These are phyloP conservation scores for Phytophthora chlamydospora DNA, from an alignment of 352 stramenopile genomes.

Conservation along the genomic window DNA sequence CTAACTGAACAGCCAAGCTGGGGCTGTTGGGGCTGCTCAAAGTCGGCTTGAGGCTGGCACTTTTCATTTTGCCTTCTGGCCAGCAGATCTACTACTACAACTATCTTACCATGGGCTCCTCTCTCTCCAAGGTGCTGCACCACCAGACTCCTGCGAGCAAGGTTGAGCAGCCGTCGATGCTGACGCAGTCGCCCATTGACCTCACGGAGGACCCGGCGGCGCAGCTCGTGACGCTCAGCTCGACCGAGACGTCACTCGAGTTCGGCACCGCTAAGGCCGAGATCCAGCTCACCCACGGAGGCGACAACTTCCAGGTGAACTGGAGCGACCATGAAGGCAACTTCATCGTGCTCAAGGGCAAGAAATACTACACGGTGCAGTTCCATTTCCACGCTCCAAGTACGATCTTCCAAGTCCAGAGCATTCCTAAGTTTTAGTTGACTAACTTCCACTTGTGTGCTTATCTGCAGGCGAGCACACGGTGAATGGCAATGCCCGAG, in stretches of 20 bases:
- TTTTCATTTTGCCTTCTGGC: conserved; percentile 11
- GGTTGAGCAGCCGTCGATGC: conserved; percentile 12
- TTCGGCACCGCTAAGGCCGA: conserved; percentile 36
- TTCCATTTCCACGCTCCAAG: conserved; percentile 76
- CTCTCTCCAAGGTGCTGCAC: conserved; percentile 21
- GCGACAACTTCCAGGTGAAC: conserved; percentile 59
- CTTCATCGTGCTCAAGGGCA: conserved; percentile 50
- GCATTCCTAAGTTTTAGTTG: neutral
- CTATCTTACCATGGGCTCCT: conserved; percentile 17
- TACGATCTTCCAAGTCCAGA: conserved; percentile 29
- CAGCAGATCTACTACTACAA: neutral
- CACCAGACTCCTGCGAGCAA: conserved; percentile 11
- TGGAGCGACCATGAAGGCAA: conserved; percentile 52
- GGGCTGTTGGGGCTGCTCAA: neutral
- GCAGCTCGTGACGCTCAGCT: conserved; percentile 26
- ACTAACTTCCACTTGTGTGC: conserved; percentile 14
- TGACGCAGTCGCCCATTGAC: conserved; percentile 61
- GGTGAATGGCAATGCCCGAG: conserved; percentile 52
- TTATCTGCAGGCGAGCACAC: conserved; percentile 62
- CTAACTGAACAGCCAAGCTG: conserved; percentile 4
- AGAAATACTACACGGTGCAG: conserved; percentile 62
- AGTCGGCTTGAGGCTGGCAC: conserved; percentile 10
- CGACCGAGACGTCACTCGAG: conserved; percentile 25
- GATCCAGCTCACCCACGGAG: conserved; percentile 43
- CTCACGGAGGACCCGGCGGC: conserved; percentile 40